A percentile compares a stretch with the other conserved stretches of the same genome.
Evolutionary conservation across 352 stramenopile species (phyloP).

Genomic region (Blastocystis sp.): DNA sequence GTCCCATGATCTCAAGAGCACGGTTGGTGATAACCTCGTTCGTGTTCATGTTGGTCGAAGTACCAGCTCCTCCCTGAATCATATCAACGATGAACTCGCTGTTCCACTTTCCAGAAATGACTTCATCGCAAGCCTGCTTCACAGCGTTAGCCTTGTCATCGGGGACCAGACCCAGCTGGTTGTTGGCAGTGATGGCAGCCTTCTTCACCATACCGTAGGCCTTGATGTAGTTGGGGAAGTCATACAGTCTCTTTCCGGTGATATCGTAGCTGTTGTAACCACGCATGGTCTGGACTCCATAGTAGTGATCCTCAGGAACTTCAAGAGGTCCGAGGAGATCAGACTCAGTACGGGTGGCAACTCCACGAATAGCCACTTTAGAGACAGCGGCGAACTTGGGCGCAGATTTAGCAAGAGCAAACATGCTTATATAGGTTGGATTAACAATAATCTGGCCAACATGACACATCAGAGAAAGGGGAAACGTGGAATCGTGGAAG

Average conservation of each 20-base stretch:
- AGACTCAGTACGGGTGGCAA: slow-evolving; percentile 61
- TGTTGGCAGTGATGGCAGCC: slow-evolving; percentile 51
- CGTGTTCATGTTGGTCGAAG: slow-evolving; percentile 97
- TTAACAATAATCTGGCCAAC: slow-evolving; percentile 11
- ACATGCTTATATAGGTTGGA: neutral
- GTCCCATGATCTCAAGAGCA: slow-evolving; percentile 66
- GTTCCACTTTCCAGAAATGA: slow-evolving; percentile 69
- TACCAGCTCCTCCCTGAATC: slow-evolving; percentile 83
- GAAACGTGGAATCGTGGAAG: neutral
- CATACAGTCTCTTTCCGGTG: slow-evolving; percentile 46
- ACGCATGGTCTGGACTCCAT: slow-evolving; percentile 61
- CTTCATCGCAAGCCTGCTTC: slow-evolving; percentile 55
- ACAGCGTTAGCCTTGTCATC: slow-evolving; percentile 43
- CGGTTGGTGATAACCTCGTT: slow-evolving; percentile 83
- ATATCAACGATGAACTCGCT: slow-evolving; percentile 73
- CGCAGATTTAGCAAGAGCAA: slow-evolving; percentile 48
- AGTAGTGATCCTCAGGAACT: slow-evolving; percentile 59
- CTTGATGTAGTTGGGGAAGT: slow-evolving; percentile 61
- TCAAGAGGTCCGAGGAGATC: slow-evolving; percentile 52
- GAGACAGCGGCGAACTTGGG: slow-evolving; percentile 25
- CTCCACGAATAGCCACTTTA: slow-evolving; percentile 36
- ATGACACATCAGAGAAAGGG: slow-evolving; percentile 7
- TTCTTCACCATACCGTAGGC: slow-evolving; percentile 61
- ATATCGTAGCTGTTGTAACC: slow-evolving; percentile 53
- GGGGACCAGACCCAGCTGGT: slow-evolving; percentile 24